A percentile compares a stretch with the other conserved stretches of the same genome.
Evolutionary conservation across 2,329 filamentous ascomycete genomes (phyloP).

Genomic region (Ophiostoma sp.): DNA sequence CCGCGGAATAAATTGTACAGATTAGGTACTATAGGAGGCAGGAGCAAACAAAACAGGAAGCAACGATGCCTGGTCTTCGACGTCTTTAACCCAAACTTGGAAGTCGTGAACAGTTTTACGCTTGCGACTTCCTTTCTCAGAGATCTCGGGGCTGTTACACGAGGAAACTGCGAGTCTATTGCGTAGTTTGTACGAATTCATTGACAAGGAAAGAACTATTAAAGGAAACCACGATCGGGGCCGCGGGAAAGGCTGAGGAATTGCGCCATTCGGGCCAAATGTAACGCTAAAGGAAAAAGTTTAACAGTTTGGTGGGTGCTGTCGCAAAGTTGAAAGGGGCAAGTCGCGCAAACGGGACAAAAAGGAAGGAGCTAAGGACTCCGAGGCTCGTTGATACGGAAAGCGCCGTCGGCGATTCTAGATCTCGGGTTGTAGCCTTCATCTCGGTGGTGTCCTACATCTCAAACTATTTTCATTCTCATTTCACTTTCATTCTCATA

Average conservation of each 20-base stretch:
- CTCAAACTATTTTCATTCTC: background rate
- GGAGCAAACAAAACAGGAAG: background rate
- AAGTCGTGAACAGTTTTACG: background rate
- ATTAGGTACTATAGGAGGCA: background rate
- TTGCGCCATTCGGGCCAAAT: constrained; percentile 18
- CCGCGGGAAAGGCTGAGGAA: background rate
- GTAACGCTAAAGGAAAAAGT: constrained; percentile 2
- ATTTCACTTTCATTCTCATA: background rate
- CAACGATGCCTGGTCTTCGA: background rate
- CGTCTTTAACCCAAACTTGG: background rate
- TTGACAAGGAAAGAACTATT: background rate
- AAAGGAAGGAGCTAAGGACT: constrained; percentile 6
- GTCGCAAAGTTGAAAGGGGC: background rate
- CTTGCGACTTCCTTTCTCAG: background rate
- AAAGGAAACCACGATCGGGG: constrained; percentile 8
- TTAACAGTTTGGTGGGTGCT: background rate
- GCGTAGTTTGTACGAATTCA: background rate
- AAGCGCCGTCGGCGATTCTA: constrained; percentile 2
- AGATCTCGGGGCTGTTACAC: background rate
- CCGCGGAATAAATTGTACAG: too few species aligned
- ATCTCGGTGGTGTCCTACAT: background rate
- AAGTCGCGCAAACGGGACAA: background rate
- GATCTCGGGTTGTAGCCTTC: background rate
- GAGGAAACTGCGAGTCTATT: too few species aligned
- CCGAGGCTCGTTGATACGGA: background rate